These are phyloP conservation scores for Pseudozyma thailandica DNA, from an alignment of 1,284 basidiomycete species.

Conservation along the genomic window DNA sequence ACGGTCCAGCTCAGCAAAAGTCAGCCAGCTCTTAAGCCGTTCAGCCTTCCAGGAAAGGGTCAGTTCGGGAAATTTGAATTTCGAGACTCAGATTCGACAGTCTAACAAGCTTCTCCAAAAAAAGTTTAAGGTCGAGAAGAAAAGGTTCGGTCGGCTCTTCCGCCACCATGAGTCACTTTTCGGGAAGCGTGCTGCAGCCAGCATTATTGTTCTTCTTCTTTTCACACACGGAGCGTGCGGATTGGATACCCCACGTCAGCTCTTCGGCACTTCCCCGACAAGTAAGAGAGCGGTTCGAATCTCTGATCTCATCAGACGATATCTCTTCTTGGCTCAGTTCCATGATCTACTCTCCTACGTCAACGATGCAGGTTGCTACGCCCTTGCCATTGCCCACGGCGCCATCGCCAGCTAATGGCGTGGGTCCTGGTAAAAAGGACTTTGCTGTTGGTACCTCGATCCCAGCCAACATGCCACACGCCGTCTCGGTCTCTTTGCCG, in stretches of 20 bases:
- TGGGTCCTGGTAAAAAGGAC: slow-evolving; percentile 34
- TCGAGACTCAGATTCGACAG: too few species aligned
- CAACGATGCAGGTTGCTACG: slow-evolving; percentile 24
- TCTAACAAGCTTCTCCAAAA: not conserved
- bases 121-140: too few species aligned
- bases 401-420: slow-evolving; percentile 14
- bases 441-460: slow-evolving; percentile 60
- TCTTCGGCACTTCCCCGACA: too few species aligned
- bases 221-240: too few species aligned
- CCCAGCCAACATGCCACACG: slow-evolving; percentile 74
- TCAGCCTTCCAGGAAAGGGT: not conserved
- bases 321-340: not conserved
- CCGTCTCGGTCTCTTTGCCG: slow-evolving; percentile 96
- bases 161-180: too few species aligned
- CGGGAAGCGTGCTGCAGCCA: too few species aligned
- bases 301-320: too few species aligned
- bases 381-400: slow-evolving; percentile 22
- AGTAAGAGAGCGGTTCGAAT: too few species aligned
- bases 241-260: too few species aligned
- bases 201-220: too few species aligned
- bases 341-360: not conserved
- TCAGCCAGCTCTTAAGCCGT: not conserved
- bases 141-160: not conserved
- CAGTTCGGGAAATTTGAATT: not conserved
- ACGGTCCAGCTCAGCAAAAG: not conserved